A percentile compares a stretch with the other conserved stretches of the same genome.
These are phyloP conservation scores for Acanthamoeba healyi DNA, from an alignment of 208 protist species.

Conservation along the genomic window DNA sequence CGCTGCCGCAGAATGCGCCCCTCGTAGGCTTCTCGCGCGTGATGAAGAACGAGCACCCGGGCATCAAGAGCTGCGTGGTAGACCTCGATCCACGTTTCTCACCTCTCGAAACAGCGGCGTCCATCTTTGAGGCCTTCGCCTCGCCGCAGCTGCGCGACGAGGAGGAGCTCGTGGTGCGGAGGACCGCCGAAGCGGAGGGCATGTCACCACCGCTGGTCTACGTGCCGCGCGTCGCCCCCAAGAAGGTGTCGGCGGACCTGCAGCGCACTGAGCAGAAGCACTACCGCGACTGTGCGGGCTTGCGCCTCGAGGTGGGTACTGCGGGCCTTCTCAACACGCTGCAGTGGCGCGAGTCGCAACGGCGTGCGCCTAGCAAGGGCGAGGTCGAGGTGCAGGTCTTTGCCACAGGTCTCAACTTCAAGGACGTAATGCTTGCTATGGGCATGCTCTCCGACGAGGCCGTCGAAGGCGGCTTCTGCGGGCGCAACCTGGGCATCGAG, in stretches of 20 bases:
- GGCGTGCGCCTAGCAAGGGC: background rate
- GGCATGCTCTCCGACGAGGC: conserved; percentile 83
- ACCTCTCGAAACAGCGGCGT: background rate
- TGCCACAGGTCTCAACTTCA: conserved; percentile 86
- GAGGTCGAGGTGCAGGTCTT: conserved; percentile 84
- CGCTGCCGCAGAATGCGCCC: conserved; percentile 1
- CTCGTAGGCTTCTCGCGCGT: conserved; percentile 46
- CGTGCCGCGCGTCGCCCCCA: conserved; percentile 53
- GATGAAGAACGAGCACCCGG: conserved; percentile 38
- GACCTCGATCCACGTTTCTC: background rate
- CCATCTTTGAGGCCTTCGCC: background rate
- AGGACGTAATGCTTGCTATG: conserved; percentile 86
- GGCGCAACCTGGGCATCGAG: conserved; percentile 82
- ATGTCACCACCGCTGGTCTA: background rate
- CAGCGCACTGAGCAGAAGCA: conserved; percentile 12
- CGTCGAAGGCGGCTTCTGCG: conserved; percentile 54
- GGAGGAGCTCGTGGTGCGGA: conserved; percentile 20
- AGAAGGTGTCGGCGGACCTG: conserved; percentile 36
- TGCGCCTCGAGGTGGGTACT: conserved; percentile 20
- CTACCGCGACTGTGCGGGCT: background rate
- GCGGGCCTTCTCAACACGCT: conserved; percentile 38
- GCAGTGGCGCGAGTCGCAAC: conserved; percentile 1
- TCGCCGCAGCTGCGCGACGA: conserved; percentile 4
- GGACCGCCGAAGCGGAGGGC: no score
- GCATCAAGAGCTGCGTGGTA: conserved; percentile 16